phyloP scores from a whole-genome alignment of 2,329 filamentous ascomycete genomes.

The Diaporthe vexans region DNA sequence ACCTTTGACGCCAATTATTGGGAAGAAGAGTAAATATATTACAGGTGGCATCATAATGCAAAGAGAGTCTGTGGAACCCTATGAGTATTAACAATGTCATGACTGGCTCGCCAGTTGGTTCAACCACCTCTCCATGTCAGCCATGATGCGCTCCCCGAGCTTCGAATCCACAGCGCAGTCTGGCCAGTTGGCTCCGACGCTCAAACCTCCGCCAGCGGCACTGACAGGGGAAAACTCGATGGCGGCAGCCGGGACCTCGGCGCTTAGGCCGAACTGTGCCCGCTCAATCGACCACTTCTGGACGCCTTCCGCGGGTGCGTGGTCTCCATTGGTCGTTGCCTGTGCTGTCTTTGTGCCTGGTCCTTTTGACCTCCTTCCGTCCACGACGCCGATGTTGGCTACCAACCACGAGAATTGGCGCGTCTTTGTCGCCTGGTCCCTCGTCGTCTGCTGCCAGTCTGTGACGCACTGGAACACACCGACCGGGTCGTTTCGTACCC shows the following conservation, averaged over 20 bases:
- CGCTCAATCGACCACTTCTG: slow-evolving; percentile 47
- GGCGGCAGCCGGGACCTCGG: slow-evolving; percentile 49
- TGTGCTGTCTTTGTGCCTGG: background rate
- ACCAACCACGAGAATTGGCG: slow-evolving; percentile 52
- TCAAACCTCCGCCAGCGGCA: slow-evolving; percentile 44
- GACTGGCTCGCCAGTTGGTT: slow-evolving; percentile 30
- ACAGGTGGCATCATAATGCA: too few relatives aligned
- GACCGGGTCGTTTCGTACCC: slow-evolving; percentile 51
- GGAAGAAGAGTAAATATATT: background rate
- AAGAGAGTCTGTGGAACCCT: too few relatives aligned
- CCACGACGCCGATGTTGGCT: slow-evolving; percentile 53
- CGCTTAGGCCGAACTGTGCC: slow-evolving; percentile 49
- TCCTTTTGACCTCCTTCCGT: slow-evolving; percentile 41
- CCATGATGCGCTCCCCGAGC: slow-evolving; percentile 36
- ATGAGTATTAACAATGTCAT: background rate
- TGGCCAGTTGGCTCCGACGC: slow-evolving; percentile 35
- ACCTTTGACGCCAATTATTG: too few relatives aligned
- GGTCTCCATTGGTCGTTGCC: background rate
- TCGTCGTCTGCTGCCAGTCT: slow-evolving; percentile 52
- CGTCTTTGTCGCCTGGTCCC: slow-evolving; percentile 46
- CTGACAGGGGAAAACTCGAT: slow-evolving; percentile 48
- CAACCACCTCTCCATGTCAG: slow-evolving; percentile 39
- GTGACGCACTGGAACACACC: slow-evolving; percentile 52
- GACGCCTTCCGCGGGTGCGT: background rate
- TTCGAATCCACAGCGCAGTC: slow-evolving; percentile 36